phyloP scores from a whole-genome alignment of 495 filamentous ascomycete genomes.

The Neurospora sp. region DNA sequence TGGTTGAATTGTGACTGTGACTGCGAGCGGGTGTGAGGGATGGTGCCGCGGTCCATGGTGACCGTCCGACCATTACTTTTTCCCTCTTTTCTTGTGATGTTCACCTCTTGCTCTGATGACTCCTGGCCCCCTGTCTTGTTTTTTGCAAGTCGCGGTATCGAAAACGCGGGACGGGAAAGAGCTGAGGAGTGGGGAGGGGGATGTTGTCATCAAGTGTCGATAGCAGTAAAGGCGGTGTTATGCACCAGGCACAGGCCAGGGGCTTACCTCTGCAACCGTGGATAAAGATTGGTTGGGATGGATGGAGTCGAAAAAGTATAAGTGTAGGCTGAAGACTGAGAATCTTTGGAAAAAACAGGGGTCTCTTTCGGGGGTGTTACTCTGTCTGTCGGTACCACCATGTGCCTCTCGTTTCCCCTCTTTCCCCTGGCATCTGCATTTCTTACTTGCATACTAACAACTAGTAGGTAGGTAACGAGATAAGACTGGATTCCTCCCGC shows the following conservation, averaged over 20 bases:
- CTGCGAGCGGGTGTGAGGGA: slow-evolving; percentile 9
- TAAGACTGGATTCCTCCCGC: neutral
- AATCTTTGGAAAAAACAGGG: neutral
- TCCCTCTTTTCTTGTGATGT: neutral
- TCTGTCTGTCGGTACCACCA: neutral
- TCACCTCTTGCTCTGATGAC: neutral
- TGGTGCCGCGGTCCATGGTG: slow-evolving; percentile 29
- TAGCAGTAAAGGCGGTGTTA: neutral
- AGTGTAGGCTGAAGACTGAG: neutral
- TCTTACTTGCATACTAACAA: neutral
- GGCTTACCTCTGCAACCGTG: neutral
- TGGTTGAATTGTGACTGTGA: slow-evolving; percentile 6
- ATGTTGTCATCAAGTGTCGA: neutral
- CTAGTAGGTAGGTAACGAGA: neutral
- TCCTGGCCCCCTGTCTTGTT: neutral
- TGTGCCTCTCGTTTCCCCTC: neutral
- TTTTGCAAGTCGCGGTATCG: neutral
- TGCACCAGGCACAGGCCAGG: neutral
- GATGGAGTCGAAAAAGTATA: neutral
- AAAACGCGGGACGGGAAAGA: neutral
- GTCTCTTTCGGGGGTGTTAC: neutral
- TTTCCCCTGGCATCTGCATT: neutral
- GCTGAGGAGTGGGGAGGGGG: neutral
- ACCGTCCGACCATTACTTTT: slow-evolving; percentile 15
- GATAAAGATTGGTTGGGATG: slow-evolving; percentile 20